phyloP scores from a whole-genome alignment of 768 basidiomycete species.

The Psilocybe cyanescens region DNA sequence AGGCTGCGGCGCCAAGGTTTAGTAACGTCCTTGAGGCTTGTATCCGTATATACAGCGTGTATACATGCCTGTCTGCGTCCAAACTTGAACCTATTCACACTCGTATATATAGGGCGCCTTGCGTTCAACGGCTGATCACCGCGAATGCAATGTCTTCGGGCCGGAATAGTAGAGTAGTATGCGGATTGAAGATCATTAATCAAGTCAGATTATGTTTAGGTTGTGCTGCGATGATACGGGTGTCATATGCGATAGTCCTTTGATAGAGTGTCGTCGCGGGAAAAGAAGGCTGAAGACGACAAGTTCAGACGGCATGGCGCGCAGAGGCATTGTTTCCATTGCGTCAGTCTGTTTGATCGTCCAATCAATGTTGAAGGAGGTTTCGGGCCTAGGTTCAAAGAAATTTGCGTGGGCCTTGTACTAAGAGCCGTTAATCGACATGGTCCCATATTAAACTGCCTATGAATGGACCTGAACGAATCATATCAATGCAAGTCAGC shows the following conservation, averaged over 20 bases:
- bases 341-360: not conserved
- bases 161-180: not conserved
- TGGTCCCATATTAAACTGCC: too few species aligned
- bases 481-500: too few species aligned
- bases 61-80: not conserved
- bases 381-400: not conserved
- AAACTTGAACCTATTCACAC: not conserved
- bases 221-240: not conserved
- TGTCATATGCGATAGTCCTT: not conserved
- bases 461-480: too few species aligned
- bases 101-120: not conserved
- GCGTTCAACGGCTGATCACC: not conserved
- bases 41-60: not conserved
- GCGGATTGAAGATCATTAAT: not conserved
- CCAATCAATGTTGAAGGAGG: not conserved
- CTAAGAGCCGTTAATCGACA: not conserved
- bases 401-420: not conserved
- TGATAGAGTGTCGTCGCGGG: not conserved
- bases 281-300: not conserved
- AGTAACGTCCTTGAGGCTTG: not conserved
- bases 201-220: slow-evolving; percentile 1
- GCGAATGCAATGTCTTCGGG: not conserved
- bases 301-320: not conserved
- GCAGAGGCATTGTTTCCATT: not conserved
- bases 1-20: slow-evolving; percentile 7